Percentiles rank a stretch among this genome's conserved stretches.
phyloP scores from a whole-genome alignment of 2,329 filamentous ascomycete species.

The Colletotrichum salicis region DNA sequence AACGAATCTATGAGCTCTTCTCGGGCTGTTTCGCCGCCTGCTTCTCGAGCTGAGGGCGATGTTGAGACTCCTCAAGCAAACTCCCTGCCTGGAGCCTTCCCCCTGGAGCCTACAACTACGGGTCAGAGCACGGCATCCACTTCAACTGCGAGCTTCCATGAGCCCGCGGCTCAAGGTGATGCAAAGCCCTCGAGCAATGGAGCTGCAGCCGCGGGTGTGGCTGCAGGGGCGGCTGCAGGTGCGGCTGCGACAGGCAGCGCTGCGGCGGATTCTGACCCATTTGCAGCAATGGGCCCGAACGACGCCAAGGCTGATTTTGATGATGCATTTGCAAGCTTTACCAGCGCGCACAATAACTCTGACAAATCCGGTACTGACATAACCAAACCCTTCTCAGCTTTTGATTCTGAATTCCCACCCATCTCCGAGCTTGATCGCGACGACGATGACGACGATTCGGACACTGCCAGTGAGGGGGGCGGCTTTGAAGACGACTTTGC shows the following conservation, averaged over 20 bases:
- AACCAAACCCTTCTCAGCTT: constrained; percentile 60
- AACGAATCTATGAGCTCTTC: constrained; percentile 80
- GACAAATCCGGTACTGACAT: constrained; percentile 54
- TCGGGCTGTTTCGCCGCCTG: constrained; percentile 79
- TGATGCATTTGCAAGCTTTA: constrained; percentile 83
- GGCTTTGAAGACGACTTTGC: constrained; percentile 96
- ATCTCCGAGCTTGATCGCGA: constrained; percentile 87
- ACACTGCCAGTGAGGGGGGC: constrained; percentile 79
- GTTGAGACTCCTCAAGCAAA: constrained; percentile 47
- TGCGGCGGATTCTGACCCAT: constrained; percentile 55
- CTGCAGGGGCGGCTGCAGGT: constrained; percentile 4
- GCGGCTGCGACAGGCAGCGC: constrained; percentile 17
- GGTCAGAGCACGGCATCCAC: constrained; percentile 47
- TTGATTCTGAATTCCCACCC: constrained; percentile 88
- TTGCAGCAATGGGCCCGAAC: constrained; percentile 62
- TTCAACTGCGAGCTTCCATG: constrained; percentile 45
- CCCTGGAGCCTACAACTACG: constrained; percentile 51
- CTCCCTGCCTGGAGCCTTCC: constrained; percentile 45
- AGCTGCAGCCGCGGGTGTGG: constrained; percentile 9
- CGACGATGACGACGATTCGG: constrained; percentile 77
- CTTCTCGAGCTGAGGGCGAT: constrained; percentile 65
- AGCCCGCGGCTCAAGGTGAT: constrained; percentile 41
- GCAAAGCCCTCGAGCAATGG: constrained; percentile 35
- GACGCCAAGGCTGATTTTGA: constrained; percentile 86
- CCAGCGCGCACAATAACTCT: constrained; percentile 62